Evolutionary conservation across 345 rosid species (phyloP).

Genomic region (Sisymbrium irio): DNA sequence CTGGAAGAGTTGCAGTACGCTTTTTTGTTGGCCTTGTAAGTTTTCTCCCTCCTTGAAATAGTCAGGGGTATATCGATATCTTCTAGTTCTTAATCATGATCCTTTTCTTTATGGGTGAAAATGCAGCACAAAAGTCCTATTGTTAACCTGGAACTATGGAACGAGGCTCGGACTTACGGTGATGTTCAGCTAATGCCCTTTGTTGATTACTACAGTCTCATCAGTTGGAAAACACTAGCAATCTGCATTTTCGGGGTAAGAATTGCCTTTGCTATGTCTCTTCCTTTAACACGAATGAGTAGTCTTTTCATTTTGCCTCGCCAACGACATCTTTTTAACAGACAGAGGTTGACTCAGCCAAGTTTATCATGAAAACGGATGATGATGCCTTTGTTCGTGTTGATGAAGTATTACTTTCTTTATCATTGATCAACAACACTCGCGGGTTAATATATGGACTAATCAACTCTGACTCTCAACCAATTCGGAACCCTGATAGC

Average conservation of each 20-base stretch:
- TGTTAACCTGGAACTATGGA: conserved; percentile 92
- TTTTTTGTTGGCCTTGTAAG: conserved; percentile 99
- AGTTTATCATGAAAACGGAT: conserved; percentile 94
- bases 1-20: conserved; percentile 82
- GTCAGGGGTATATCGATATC: not conserved
- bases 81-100: not conserved
- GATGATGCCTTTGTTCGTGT: conserved; percentile 97
- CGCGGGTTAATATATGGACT: conserved; percentile 83
- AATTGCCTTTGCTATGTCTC: conserved; percentile 13
- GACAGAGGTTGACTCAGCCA: conserved; percentile 77
- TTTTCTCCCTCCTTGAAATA: conserved; percentile 2
- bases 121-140: conserved; percentile 92
- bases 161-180: conserved; percentile 77
- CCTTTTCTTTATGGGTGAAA: not conserved
- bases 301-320: conserved; percentile 21
- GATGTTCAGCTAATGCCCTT: conserved; percentile 97
- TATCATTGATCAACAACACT: conserved; percentile 52
- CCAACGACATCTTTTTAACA: conserved; percentile 39
- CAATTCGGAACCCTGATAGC: conserved; percentile 82
- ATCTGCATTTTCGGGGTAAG: conserved; percentile 96
- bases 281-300: conserved; percentile 11
- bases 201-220: conserved; percentile 94
- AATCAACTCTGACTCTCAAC: conserved; percentile 78
- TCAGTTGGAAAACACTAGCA: conserved; percentile 96
- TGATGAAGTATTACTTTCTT: conserved; percentile 76